phyloP scores from a whole-genome alignment of 140 eudicot species.

The Oenanthe javanica region DNA sequence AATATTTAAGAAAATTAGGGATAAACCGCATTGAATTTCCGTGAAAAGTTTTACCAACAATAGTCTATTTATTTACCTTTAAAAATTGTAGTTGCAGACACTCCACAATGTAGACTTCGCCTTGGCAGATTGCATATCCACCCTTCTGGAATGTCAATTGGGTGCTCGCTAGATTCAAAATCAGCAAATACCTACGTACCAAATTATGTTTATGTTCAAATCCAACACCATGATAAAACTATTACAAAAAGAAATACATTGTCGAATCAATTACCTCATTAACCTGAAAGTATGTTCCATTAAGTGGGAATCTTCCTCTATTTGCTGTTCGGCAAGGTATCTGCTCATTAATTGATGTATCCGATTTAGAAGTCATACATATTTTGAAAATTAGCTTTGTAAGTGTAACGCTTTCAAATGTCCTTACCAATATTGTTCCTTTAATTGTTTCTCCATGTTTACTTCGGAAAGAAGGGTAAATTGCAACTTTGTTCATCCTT shows the following conservation, averaged over 20 bases:
- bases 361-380: slow-evolving; percentile 1
- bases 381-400: not conserved
- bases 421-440: slow-evolving; percentile 61
- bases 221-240: not conserved
- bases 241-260: not conserved
- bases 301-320: slow-evolving; percentile 64
- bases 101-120: slow-evolving; percentile 19
- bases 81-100: not conserved
- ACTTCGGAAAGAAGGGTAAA: not conserved
- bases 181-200: slow-evolving; percentile 22
- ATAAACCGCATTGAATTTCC: not conserved
- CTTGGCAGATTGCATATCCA: slow-evolving; percentile 23
- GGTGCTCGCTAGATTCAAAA: slow-evolving; percentile 18
- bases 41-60: not conserved
- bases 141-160: slow-evolving; percentile 15
- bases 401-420: not conserved
- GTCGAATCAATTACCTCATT: slow-evolving; percentile 51
- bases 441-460: slow-evolving; percentile 25
- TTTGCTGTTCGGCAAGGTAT: slow-evolving; percentile 67
- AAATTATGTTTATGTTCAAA: not conserved
- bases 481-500: slow-evolving; percentile 5
- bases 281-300: slow-evolving; percentile 87
- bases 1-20: not conserved
- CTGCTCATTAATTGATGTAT: slow-evolving; percentile 19
- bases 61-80: not conserved